Conservation (phyloP, 2,329 filamentous ascomycete genomes). For the Acrodontium crateriforme region DNA sequence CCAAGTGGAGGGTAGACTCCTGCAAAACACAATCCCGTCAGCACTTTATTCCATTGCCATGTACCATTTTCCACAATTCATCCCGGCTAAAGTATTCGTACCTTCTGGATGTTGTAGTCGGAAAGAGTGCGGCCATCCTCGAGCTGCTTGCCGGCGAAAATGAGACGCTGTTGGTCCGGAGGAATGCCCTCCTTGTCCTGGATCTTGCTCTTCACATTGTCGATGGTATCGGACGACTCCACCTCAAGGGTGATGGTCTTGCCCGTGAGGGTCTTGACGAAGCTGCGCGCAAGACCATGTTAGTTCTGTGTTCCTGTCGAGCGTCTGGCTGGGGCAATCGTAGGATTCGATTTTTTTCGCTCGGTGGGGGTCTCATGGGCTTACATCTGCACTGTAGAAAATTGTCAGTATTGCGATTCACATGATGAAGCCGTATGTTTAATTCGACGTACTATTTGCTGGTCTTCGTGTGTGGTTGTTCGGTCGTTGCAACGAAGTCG, state of each 20-base stretch:
- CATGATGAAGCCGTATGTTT: background rate
- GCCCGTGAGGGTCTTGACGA: conserved; percentile 99
- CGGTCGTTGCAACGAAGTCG: too few relatives aligned
- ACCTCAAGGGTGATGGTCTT: conserved; percentile 99
- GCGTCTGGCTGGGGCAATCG: conserved; percentile 1
- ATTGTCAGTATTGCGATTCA: conserved; percentile 11
- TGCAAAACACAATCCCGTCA: conserved; percentile 25
- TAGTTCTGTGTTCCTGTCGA: conserved; percentile 13
- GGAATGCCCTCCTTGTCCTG: conserved; percentile 99
- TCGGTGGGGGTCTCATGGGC: conserved; percentile 7
- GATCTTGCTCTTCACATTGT: conserved; percentile 99
- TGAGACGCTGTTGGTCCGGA: conserved; percentile 94
- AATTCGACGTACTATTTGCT: conserved; percentile 13
- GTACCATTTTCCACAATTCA: background rate
- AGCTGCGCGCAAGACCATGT: conserved; percentile 44
- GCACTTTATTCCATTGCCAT: conserved; percentile 3
- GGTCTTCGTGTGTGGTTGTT: conserved; percentile 8
- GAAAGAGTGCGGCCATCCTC: conserved; percentile 94
- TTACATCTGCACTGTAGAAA: conserved; percentile 21
- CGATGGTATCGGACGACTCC: conserved; percentile 97
- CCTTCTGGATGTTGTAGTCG: conserved; percentile 99
- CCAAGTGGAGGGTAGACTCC: conserved; percentile 97
- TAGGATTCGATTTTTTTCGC: conserved; percentile 6
- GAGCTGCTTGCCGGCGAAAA: conserved; percentile 98
- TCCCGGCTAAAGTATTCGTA: conserved; percentile 31